Base-by-base conservation (phyloP, 2,329 filamentous ascomycete species). In the Neonectria magnoliae region DNA sequence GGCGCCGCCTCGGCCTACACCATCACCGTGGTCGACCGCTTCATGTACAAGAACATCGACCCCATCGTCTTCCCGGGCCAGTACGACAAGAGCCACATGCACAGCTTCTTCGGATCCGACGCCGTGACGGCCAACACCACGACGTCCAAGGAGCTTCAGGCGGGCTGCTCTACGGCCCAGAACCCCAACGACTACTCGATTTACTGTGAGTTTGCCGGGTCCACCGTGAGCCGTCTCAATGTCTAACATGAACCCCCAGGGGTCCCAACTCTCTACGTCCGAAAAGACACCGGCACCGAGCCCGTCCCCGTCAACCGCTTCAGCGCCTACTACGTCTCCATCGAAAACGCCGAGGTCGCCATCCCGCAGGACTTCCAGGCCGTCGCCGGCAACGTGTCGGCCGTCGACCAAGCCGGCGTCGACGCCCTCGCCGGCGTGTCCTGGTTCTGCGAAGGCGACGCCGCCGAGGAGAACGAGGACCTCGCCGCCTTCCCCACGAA, bases 131-230 rank as follows among this genome's bases (percentile, higher is more conserved):
- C 71, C 63, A 67, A 73, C 63, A 76, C 76, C 14, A 74, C 69
- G 25, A 75, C 74, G 5, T 71, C 64, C n/a, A 66, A 65, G 2
- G 73, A 67, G 58, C 76, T 84, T 0, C 81, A 82, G 42, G 68
- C 71, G 2, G 82, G 82, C 5, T 84, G 82, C 75, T 79, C 81
- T 4, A 80, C 76, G 4, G 79, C 76, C 14, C 73, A 82, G 64
- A 84, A 84, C 72, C 79, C 81, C n/a, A 84, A 84, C 58, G 82
- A 84, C 59, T 72, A 82, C 1, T 82, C 80, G 0, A 72, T 78
- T 1, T 84, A 84, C 76, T 84, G 79, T 54, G 16, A 42, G 52
- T 54, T 54, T 22, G 10, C 11, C 2, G 11, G 2, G 4, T 13
- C 18, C n/a, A 27, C 2, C 8, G 3, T 27, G 3, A 5, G n/a